Evolutionary conservation across 805 yeast species (phyloP).

Genomic region (Lipomyces starkeyi): DNA sequence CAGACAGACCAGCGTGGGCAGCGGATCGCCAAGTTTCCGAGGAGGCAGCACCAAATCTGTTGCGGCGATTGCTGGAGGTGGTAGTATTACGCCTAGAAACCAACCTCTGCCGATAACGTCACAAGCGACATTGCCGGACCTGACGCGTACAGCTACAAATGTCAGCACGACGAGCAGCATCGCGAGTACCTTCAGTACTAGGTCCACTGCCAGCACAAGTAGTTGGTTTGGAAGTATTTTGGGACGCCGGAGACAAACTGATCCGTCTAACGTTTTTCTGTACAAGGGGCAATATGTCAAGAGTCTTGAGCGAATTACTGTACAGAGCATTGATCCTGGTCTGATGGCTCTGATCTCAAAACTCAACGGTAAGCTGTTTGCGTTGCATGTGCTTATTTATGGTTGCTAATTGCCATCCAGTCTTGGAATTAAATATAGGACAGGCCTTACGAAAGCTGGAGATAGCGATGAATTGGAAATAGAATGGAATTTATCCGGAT

Average conservation of each 20-base stretch:
- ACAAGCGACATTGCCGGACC: conserved; percentile 11
- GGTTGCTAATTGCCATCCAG: conserved; percentile 8
- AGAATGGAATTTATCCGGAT: not conserved
- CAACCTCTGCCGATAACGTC: not conserved
- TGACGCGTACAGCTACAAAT: conserved; percentile 25
- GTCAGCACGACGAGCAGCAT: conserved; percentile 25
- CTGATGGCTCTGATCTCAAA: conserved; percentile 34
- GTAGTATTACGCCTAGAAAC: conserved; percentile 7
- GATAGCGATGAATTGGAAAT: conserved; percentile 38
- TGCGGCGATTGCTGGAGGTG: conserved; percentile 7
- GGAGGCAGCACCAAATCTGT: conserved; percentile 10
- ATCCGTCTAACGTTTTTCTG: conserved; percentile 24
- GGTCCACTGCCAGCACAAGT: conserved; percentile 30
- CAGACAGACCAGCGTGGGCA: conserved; percentile 12
- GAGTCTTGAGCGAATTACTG: conserved; percentile 32
- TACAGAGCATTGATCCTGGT: conserved; percentile 37
- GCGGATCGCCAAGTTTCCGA: conserved; percentile 10
- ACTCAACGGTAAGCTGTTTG: conserved; percentile 26
- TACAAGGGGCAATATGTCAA: conserved; percentile 32
- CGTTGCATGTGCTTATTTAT: not conserved
- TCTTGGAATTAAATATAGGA: conserved; percentile 36
- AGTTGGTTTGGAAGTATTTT: conserved; percentile 33
- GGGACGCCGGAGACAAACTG: conserved; percentile 22
- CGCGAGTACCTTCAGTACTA: conserved; percentile 18
- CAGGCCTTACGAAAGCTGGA: conserved; percentile 36